Base-by-base conservation (phyloP, 352 stramenopile genomes). In the Globisporangium echinulatum region DNA sequence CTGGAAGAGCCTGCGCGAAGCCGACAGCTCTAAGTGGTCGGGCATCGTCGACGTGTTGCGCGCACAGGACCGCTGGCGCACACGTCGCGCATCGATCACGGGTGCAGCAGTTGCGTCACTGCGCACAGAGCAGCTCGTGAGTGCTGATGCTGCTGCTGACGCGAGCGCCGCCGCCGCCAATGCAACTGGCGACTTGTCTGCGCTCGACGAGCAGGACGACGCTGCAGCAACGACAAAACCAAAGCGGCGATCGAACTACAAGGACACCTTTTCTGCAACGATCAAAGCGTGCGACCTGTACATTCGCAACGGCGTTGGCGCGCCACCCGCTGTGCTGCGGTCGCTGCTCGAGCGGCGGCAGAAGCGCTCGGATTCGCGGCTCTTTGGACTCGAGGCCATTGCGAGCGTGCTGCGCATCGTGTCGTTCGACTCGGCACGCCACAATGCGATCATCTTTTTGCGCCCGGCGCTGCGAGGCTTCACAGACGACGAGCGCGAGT, bases 231-330 rank as follows among this genome's bases (percentile, higher is more conserved):
- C 78, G 51, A 59, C 69, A 58, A 49, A 70, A 55, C 64, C 39
- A 13, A 53, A 62, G 11, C 59, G 56, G 8, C 66, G 63, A 37
- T 79, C 72, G 15, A 67, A 72, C 37, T 89, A 92, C 44, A 82
- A 82, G 13, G 72, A 70, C 19, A 89, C 63, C 44, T 92, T 93
- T 56, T 77, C 75, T 1, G 86, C 86, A 0, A 90, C 88, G 72
- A 75, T 96, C 62, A 88, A 88, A 59, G 86, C 86, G 3, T 96
- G 86, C 55, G 86, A 94, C 56, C 56, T 96, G 53, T 96, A 96
- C 52, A 88, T 96, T 64, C 82, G 85, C 49, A 85, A 92, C 33
- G 86, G 84, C 25, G 77, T 83, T 54, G 86, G 86, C 5, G 86
- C 86, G 4, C 86, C 86, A 38, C 86, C 86, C n/a, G 82, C 90